Conservation (phyloP, 1,284 basidiomycete genomes). For the Leccinum pachyderme region DNA sequence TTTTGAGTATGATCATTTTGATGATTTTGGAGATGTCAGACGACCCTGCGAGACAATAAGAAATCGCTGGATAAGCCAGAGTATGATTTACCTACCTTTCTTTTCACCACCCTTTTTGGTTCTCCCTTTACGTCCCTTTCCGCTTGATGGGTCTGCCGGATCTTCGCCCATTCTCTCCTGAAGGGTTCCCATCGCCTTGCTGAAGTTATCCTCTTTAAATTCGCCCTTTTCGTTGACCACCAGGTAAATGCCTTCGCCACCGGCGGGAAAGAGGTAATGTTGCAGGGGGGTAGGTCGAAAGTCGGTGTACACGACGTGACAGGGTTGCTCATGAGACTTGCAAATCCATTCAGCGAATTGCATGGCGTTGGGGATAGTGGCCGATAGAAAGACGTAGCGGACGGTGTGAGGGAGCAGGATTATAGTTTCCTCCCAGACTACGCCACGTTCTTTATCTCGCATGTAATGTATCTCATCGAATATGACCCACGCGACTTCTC, state of each 20-base stretch:
- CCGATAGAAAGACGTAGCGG: conserved; percentile 98
- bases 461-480: conserved; percentile 99
- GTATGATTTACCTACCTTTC: conserved; percentile 72
- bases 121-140: conserved; percentile 87
- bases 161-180: conserved; percentile 88
- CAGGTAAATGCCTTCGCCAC: conserved; percentile 95
- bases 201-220: conserved; percentile 97
- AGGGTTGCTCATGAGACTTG: conserved; percentile 95
- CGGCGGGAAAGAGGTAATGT: conserved; percentile 97
- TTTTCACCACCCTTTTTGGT: conserved; percentile 88
- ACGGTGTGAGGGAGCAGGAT: conserved; percentile 96
- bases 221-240: conserved; percentile 98
- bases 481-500: conserved; percentile 99
- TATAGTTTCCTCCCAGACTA: conserved; percentile 92
- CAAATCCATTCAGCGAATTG: conserved; percentile 99
- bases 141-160: conserved; percentile 79
- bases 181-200: conserved; percentile 95
- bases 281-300: conserved; percentile 98
- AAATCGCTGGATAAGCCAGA: background rate
- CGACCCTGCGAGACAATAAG: conserved; percentile 48
- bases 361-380: conserved; percentile 99
- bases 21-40: conserved; percentile 98
- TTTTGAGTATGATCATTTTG: conserved; percentile 98
- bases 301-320: conserved; percentile 99
- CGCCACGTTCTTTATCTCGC: conserved; percentile 93